Evolutionary conservation across 345 rosid genomes (phyloP).

Genomic region (Clarkia xantiana): DNA sequence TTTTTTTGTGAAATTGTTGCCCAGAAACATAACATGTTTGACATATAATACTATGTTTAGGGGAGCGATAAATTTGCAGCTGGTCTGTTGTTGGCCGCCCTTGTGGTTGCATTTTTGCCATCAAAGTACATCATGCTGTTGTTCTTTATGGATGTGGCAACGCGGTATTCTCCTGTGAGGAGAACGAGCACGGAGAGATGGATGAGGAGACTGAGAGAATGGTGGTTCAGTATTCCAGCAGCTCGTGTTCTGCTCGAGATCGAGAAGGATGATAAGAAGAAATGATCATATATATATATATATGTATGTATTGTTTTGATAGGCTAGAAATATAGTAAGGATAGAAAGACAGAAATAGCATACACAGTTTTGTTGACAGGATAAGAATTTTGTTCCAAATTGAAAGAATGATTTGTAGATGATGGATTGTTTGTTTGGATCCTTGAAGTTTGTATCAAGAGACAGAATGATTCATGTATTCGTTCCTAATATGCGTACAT

Average conservation of each 20-base stretch:
- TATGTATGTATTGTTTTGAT: no score
- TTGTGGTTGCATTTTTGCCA: slow-evolving; percentile 39
- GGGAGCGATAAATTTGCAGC: slow-evolving; percentile 69
- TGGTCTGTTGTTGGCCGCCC: slow-evolving; percentile 33
- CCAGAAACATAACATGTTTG: no score
- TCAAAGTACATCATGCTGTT: slow-evolving; percentile 38
- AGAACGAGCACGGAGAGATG: slow-evolving; percentile 57
- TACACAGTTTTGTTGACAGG: no score
- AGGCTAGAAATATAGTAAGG: no score
- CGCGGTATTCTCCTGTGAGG: slow-evolving; percentile 67
- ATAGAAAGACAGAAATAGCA: no score
- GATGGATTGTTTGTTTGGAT: no score
- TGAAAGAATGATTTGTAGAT: no score
- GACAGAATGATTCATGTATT: no score
- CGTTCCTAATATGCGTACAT: no score
- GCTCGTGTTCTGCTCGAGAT: slow-evolving; percentile 69
- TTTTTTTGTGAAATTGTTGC: no score
- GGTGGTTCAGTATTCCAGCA: slow-evolving; percentile 98
- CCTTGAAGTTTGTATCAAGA: no score
- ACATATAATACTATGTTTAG: slow-evolving; percentile 7
- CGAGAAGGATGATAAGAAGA: slow-evolving; percentile 64
- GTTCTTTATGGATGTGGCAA: slow-evolving; percentile 49
- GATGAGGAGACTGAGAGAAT: slow-evolving; percentile 72
- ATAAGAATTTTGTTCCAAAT: no score
- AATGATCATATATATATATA: slow-evolving; percentile 10